Conservation (phyloP, 2,329 filamentous ascomycete genomes). For the Teratosphaeria viscida region DNA sequence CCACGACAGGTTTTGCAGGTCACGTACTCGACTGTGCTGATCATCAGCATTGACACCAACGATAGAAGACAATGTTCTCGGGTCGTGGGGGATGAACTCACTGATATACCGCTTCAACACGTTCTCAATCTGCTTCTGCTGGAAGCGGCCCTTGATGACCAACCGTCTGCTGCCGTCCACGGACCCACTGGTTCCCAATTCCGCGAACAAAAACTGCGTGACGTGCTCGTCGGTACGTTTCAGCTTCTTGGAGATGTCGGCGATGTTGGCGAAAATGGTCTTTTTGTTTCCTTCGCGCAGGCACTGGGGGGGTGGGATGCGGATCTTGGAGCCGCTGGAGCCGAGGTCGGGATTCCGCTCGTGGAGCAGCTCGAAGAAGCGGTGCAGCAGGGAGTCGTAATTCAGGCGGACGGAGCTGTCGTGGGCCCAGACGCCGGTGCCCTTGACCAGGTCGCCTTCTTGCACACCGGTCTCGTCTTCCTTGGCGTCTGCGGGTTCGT, state of each 20-base stretch:
- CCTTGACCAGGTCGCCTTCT: conserved; percentile 70
- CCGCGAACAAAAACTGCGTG: conserved; percentile 91
- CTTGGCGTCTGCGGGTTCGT: conserved; percentile 43
- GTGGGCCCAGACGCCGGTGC: conserved; percentile 85
- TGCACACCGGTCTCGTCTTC: conserved; percentile 30
- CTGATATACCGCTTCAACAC: conserved; percentile 91
- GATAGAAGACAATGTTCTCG: background rate
- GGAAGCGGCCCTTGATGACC: conserved; percentile 99
- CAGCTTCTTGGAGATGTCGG: conserved; percentile 98
- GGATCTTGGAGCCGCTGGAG: conserved; percentile 63
- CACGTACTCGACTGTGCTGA: conserved; percentile 70
- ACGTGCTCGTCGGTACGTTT: conserved; percentile 92
- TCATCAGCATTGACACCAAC: conserved; percentile 13
- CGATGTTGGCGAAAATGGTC: conserved; percentile 98
- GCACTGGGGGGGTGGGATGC: conserved; percentile 97
- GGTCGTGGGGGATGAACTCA: conserved; percentile 36
- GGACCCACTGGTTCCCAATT: conserved; percentile 93
- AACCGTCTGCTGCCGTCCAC: conserved; percentile 86
- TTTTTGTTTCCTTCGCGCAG: conserved; percentile 99
- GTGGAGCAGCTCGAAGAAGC: conserved; percentile 90
- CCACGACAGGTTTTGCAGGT: conserved; percentile 98
- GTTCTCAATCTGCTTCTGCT: conserved; percentile 98
- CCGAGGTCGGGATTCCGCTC: conserved; percentile 96
- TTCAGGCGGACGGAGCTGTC: conserved; percentile 65
- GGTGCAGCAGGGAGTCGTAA: conserved; percentile 75